phyloP scores from a whole-genome alignment of 2,329 filamentous ascomycete genomes.

The Xylariomycetidae sp. region DNA sequence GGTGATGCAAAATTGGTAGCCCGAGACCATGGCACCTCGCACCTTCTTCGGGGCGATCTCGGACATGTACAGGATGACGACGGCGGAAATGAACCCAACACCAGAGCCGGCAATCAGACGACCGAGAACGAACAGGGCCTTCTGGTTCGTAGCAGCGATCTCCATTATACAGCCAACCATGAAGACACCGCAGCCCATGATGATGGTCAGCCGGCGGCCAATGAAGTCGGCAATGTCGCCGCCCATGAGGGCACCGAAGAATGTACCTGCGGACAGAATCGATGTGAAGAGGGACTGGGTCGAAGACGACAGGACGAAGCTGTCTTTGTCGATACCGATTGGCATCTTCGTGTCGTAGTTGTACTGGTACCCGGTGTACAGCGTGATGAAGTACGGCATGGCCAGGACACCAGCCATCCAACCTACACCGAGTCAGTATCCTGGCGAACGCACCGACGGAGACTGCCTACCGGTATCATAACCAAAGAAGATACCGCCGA shows the following conservation, averaged over 20 bases:
- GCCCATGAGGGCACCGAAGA: slow-evolving; percentile 59
- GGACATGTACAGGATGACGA: slow-evolving; percentile 68
- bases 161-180: slow-evolving; percentile 53
- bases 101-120: slow-evolving; percentile 59
- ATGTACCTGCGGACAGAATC: slow-evolving; percentile 59
- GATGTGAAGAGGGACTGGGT: slow-evolving; percentile 58
- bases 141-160: slow-evolving; percentile 44
- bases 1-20: slow-evolving; percentile 74
- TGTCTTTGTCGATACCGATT: slow-evolving; percentile 16
- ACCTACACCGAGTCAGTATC: slow-evolving; percentile 5
- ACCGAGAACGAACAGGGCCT: slow-evolving; percentile 54
- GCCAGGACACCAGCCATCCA: slow-evolving; percentile 21
- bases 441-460: neutral
- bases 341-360: slow-evolving; percentile 21
- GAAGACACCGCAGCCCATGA: slow-evolving; percentile 55
- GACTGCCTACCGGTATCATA: slow-evolving; percentile 60
- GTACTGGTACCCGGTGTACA: slow-evolving; percentile 34
- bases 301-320: slow-evolving; percentile 38
- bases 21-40: slow-evolving; percentile 65
- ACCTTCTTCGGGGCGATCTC: slow-evolving; percentile 55
- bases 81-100: slow-evolving; percentile 62
- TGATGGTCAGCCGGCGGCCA: slow-evolving; percentile 54
- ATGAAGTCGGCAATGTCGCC: slow-evolving; percentile 61
- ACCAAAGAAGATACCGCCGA: slow-evolving; percentile 71
- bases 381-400: slow-evolving; percentile 30